Conservation (phyloP, 805 yeast species). For the Soucietia sequanensis region DNA sequence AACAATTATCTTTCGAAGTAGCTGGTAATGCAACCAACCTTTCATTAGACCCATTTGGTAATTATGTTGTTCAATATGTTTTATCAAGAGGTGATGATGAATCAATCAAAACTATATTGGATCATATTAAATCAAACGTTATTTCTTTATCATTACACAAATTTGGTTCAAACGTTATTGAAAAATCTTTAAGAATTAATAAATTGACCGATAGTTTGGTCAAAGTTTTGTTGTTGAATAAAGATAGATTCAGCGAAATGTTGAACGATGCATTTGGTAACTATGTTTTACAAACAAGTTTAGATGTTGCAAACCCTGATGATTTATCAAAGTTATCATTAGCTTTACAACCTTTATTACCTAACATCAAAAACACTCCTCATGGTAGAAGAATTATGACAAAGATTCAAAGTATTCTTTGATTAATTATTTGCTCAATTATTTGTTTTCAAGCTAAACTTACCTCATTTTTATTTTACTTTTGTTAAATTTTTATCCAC, state of each 20-base stretch:
- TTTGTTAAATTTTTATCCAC: too few relatives aligned
- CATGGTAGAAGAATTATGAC: slow-evolving; percentile 93
- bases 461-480: too few relatives aligned
- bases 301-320: slow-evolving; percentile 51
- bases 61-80: slow-evolving; percentile 94
- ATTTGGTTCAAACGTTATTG: slow-evolving; percentile 61
- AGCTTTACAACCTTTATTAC: slow-evolving; percentile 69
- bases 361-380: slow-evolving; percentile 83
- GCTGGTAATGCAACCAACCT: slow-evolving; percentile 67
- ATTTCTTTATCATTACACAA: slow-evolving; percentile 54
- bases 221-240: slow-evolving; percentile 37
- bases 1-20: slow-evolving; percentile 62
- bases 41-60: slow-evolving; percentile 92
- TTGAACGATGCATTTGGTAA: slow-evolving; percentile 61
- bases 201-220: slow-evolving; percentile 46
- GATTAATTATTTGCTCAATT: too few relatives aligned
- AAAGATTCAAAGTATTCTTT: slow-evolving; percentile 45
- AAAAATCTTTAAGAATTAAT: slow-evolving; percentile 50
- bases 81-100: slow-evolving; percentile 47
- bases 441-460: too few relatives aligned
- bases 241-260: slow-evolving; percentile 37
- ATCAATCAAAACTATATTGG: slow-evolving; percentile 30
- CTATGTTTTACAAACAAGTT: slow-evolving; percentile 57
- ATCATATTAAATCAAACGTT: slow-evolving; percentile 34
- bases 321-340: slow-evolving; percentile 57